These are phyloP conservation scores for Paratinospora sagittata DNA, from an alignment of 164 flowering plant species.

Conservation along the genomic window DNA sequence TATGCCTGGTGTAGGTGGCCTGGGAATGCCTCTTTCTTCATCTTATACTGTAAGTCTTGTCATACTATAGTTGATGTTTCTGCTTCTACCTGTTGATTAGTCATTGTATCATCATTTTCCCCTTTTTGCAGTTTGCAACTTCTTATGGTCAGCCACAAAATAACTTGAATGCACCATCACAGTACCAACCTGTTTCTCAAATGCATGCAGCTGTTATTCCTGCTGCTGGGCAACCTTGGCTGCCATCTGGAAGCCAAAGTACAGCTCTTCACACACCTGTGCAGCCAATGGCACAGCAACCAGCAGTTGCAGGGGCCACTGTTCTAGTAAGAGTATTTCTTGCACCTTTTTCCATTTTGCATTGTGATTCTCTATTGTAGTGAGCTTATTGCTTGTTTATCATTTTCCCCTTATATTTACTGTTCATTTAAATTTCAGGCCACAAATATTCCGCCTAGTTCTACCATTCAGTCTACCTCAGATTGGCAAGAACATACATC, in stretches of 20 bases:
- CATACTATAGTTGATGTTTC: not conserved
- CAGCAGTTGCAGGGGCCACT: constrained; percentile 28
- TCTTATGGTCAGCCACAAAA: constrained; percentile 53
- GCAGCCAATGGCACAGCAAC: constrained; percentile 47
- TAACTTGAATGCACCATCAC: constrained; percentile 36
- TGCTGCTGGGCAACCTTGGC: constrained; percentile 57
- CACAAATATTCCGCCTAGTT: constrained; percentile 23
- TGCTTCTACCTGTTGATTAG: not conserved
- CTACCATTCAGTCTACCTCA: constrained; percentile 44
- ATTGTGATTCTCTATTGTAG: not conserved
- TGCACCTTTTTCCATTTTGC: not conserved
- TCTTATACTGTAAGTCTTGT: constrained; percentile 60
- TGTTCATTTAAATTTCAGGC: constrained; percentile 28
- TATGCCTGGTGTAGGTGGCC: constrained; percentile 44
- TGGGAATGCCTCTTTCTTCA: constrained; percentile 55
- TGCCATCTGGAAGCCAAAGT: constrained; percentile 48
- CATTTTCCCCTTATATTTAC: not conserved
- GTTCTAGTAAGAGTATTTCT: constrained; percentile 29
- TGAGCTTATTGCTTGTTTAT: not conserved
- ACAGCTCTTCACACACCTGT: constrained; percentile 31
- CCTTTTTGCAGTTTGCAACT: constrained; percentile 46
- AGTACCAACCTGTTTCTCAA: constrained; percentile 58
- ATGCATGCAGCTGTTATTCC: constrained; percentile 41
- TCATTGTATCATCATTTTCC: constrained; percentile 4
- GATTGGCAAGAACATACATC: constrained; percentile 97